A percentile compares a stretch with the other conserved stretches of the same genome.
phyloP scores from a whole-genome alignment of 2,329 filamentous ascomycete species.

The Passalora sequoiae region DNA sequence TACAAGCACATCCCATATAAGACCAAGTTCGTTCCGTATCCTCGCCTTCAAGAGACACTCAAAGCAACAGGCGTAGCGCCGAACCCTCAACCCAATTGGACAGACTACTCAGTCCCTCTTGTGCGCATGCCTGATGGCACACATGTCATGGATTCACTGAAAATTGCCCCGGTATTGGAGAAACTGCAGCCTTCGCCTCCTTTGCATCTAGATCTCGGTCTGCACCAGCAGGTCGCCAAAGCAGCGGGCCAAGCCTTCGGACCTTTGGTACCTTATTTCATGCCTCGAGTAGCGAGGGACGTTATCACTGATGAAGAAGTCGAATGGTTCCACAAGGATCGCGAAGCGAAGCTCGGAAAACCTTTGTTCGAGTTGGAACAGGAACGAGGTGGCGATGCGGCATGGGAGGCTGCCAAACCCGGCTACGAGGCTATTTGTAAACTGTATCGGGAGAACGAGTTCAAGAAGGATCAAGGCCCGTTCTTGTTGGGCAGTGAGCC shows the following conservation, averaged over 20 bases:
- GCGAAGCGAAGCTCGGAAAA: slow-evolving; percentile 12
- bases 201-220: slow-evolving; percentile 16
- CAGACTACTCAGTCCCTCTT: slow-evolving; percentile 18
- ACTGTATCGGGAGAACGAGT: slow-evolving; percentile 11
- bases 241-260: not conserved
- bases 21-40: slow-evolving; percentile 16
- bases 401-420: slow-evolving; percentile 14
- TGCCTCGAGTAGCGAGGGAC: slow-evolving; percentile 9
- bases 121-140: slow-evolving; percentile 16
- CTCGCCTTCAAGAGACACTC: slow-evolving; percentile 15
- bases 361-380: slow-evolving; percentile 24
- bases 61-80: slow-evolving; percentile 16
- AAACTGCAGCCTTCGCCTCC: slow-evolving; percentile 16
- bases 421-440: slow-evolving; percentile 6
- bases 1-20: slow-evolving; percentile 54
- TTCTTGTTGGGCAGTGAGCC: slow-evolving; percentile 17
- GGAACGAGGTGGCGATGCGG: slow-evolving; percentile 16
- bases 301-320: slow-evolving; percentile 30
- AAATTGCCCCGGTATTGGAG: slow-evolving; percentile 21
- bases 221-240: slow-evolving; percentile 11
- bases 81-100: slow-evolving; percentile 9
- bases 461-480: slow-evolving; percentile 14
- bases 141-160: slow-evolving; percentile 22
- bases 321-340: slow-evolving; percentile 4
- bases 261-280: slow-evolving; percentile 17